Evolutionary conservation across 1,139 yeast species (phyloP), one percentile per base, ranked within the genome.

Genomic region (Candida tropicalis): DNA sequence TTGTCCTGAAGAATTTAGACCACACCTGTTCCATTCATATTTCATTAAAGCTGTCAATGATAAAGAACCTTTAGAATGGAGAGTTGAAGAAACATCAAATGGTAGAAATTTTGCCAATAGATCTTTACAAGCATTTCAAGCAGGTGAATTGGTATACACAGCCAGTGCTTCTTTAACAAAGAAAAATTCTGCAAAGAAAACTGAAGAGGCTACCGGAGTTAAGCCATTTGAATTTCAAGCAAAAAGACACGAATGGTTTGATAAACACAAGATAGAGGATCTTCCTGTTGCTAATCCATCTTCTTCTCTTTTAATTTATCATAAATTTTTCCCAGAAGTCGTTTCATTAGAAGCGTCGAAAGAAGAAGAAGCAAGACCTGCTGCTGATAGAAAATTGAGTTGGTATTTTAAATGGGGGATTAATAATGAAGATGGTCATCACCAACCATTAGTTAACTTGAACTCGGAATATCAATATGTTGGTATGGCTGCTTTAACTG

Each of bases 401-500:
- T 27, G 34, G 34, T 37, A 27, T 10, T 27, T 28, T 9, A 37
- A 10, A 29, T 71, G 71, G 53, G 73, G 70, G 43, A 68, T 63
- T 13, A 57, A 54, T 12, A 55, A 48, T 11, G 57, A 58, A 38
- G 39, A 38, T 7, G 44, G 48, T 4, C 41, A 38, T 22, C 35
- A 54, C 39, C 43, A 50, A 45, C 45, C 48, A 38, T 35, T 50
- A 25, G 23, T 22, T 1, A 48, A 48, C 16, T 34, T 44, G 11
- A 46, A 44, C 9, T 29, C 41, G 5, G 51, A 47, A 9, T 79
- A 69, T 56, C 75, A 81, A 48, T 81, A 77, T 56, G 81, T 77
- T 20, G 87, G 86, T 0, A 58, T 85, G 40, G 83, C 84, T 1
- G 78, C 79, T 41, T 65, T 84, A 20, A 74, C 86, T 0, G 93